Evolutionary conservation across 2,329 filamentous ascomycete genomes (phyloP).

Genomic region (Dactylellina parvicollis): DNA sequence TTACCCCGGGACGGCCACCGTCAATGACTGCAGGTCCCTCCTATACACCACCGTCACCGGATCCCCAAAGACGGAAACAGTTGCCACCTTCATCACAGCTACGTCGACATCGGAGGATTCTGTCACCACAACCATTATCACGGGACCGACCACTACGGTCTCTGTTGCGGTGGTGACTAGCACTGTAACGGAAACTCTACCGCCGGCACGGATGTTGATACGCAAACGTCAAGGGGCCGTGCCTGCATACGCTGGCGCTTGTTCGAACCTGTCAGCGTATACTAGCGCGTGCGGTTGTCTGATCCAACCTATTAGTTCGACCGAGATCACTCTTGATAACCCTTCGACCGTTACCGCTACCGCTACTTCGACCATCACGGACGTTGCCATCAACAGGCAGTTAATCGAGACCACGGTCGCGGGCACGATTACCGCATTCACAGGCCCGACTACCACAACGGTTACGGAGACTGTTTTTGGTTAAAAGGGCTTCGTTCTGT

Average conservation of each 20-base stretch:
- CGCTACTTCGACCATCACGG: not conserved
- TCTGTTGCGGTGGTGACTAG: not conserved
- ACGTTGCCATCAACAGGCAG: not conserved
- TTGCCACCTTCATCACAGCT: not conserved
- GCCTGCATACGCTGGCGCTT: constrained; percentile 3
- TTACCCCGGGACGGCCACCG: not conserved
- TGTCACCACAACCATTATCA: not conserved
- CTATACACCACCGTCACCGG: not conserved
- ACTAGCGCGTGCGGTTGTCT: constrained; percentile 3
- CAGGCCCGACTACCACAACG: not conserved
- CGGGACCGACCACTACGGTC: not conserved
- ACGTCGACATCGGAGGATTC: not conserved
- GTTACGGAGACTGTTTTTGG: not conserved
- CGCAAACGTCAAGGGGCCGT: not conserved
- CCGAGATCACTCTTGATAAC: not conserved
- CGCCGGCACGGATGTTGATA: not conserved
- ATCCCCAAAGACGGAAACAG: not conserved
- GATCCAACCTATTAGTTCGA: not conserved
- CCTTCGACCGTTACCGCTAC: not conserved
- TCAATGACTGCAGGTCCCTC: constrained; percentile 7
- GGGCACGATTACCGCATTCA: not conserved
- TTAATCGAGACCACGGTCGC: not conserved
- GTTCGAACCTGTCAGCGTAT: not conserved
- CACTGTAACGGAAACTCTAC: not conserved
- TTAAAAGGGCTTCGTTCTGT: not conserved